Conservation (phyloP, 1,139 yeast species). For the Petasospora rhodanensis region DNA sequence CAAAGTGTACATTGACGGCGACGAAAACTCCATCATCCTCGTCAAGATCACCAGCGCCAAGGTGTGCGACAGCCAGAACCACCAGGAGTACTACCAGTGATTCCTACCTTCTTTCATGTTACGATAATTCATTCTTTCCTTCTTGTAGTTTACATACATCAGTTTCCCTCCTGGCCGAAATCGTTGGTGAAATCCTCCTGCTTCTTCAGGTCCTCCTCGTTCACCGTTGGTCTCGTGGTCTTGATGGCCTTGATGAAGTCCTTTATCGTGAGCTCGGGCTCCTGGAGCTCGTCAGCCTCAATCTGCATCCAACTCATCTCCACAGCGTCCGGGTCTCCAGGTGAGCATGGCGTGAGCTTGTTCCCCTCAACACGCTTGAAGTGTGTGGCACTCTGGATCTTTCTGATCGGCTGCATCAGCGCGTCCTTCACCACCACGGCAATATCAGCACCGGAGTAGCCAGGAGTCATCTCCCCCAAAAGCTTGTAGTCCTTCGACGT, state of each 20-base stretch:
- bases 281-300: slow-evolving; percentile 81
- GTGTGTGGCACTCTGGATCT: slow-evolving; percentile 95
- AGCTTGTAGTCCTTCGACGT: slow-evolving; percentile 67
- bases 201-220: slow-evolving; percentile 70
- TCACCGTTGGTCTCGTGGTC: slow-evolving; percentile 92
- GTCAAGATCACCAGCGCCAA: slow-evolving; percentile 63
- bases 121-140: no score
- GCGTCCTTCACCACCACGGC: slow-evolving; percentile 98
- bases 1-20: slow-evolving; percentile 58
- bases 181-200: slow-evolving; percentile 89
- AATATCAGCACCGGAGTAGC: slow-evolving; percentile 96
- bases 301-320: slow-evolving; percentile 95
- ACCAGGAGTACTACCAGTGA: slow-evolving; percentile 29
- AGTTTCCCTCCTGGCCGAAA: slow-evolving; percentile 96
- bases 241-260: slow-evolving; percentile 93
- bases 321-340: slow-evolving; percentile 81
- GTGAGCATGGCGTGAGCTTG: slow-evolving; percentile 88
- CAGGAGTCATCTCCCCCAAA: slow-evolving; percentile 92
- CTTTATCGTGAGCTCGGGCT: slow-evolving; percentile 84
- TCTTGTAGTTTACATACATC: slow-evolving; percentile 10
- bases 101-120: no score
- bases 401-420: slow-evolving; percentile 94
- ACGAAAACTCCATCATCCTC: slow-evolving; percentile 59
- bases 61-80: slow-evolving; percentile 77
- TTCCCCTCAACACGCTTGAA: slow-evolving; percentile 51